phyloP scores from a whole-genome alignment of 139 green algal species.

The Chlamydomonas sp. region DNA sequence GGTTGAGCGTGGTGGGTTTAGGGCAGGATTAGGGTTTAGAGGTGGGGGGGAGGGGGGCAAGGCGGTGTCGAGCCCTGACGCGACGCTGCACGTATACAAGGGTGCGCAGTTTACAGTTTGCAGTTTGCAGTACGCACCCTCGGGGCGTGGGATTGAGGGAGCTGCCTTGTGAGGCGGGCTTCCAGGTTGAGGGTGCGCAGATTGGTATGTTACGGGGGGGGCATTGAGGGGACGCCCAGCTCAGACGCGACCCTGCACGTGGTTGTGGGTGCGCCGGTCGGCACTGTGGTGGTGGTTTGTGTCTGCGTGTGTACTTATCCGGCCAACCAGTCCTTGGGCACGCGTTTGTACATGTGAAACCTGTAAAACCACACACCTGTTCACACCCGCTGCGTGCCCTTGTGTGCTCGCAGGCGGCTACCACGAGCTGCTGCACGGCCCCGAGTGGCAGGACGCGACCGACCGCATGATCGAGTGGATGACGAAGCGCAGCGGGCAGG shows the following conservation, averaged over 20 bases:
- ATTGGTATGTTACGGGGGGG: too few species aligned
- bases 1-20: too few species aligned
- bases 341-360: background rate
- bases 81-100: too few species aligned
- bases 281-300: background rate
- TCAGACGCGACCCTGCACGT: too few species aligned
- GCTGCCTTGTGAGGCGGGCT: too few species aligned
- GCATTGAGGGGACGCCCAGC: too few species aligned
- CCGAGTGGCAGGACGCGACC: constrained; percentile 8
- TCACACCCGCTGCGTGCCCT: background rate
- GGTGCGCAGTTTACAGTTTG: too few species aligned
- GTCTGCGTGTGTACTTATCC: background rate
- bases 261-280: background rate
- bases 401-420: constrained; percentile 1
- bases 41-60: too few species aligned
- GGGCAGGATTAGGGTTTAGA: too few species aligned
- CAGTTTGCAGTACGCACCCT: too few species aligned
- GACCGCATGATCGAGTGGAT: constrained; percentile 6
- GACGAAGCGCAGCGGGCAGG: background rate
- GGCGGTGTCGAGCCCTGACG: background rate
- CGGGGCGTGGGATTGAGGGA: too few species aligned
- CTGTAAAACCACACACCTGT: constrained; percentile 1
- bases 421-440: constrained; percentile 10
- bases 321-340: background rate
- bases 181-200: too few species aligned